These are phyloP conservation scores for Botrytis medusae DNA, from an alignment of 2,329 filamentous ascomycete species.

Conservation along the genomic window DNA sequence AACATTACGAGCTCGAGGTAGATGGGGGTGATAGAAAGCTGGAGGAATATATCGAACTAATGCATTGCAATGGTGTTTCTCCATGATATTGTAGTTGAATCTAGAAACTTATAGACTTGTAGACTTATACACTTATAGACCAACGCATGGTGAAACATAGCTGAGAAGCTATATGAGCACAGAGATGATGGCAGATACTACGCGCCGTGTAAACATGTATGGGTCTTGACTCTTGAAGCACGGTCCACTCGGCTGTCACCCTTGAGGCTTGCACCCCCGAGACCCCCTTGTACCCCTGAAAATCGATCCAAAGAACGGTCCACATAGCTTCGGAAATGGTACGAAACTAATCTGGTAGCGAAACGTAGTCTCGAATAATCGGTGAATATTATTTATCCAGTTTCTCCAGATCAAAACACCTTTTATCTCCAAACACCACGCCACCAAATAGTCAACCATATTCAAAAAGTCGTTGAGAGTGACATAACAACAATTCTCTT, in stretches of 20 bases:
- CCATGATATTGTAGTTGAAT: background rate
- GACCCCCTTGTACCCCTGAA: constrained; percentile 6
- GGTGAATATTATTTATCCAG: background rate
- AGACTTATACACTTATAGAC: too few species aligned
- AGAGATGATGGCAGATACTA: too few species aligned
- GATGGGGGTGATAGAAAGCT: background rate
- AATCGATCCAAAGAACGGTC: background rate
- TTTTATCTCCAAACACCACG: background rate
- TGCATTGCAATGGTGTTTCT: background rate
- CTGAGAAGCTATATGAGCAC: background rate
- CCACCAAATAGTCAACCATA: background rate
- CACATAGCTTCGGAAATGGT: background rate
- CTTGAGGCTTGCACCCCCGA: too few species aligned
- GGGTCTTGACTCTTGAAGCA: background rate
- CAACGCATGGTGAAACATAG: too few species aligned
- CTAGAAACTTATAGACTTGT: too few species aligned
- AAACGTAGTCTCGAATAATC: background rate
- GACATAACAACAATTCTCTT: background rate
- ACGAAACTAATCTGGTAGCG: background rate
- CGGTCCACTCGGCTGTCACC: background rate
- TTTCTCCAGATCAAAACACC: background rate
- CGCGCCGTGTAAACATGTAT: too few species aligned
- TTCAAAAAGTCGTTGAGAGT: background rate
- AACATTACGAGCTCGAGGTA: background rate
- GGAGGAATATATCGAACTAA: background rate